phyloP scores from a whole-genome alignment of 1,284 basidiomycete species.

The Xerocomus minutiporus region DNA sequence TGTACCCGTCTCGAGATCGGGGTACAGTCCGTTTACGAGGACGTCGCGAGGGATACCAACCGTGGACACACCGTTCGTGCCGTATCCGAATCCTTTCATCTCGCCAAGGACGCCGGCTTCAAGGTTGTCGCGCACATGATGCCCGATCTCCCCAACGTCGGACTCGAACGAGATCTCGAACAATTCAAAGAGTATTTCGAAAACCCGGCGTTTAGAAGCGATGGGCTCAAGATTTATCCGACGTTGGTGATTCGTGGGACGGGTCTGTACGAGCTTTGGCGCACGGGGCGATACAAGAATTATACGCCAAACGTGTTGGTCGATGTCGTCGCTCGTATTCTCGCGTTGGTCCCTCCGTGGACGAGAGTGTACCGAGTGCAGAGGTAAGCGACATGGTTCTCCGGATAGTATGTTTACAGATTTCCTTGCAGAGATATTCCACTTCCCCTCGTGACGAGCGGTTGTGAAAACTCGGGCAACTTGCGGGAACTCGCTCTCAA shows the following conservation, averaged over 20 bases:
- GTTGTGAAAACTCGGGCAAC: constrained; percentile 97
- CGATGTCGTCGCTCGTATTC: constrained; percentile 93
- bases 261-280: constrained; percentile 94
- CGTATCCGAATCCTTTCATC: constrained; percentile 95
- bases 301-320: constrained; percentile 98
- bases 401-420: constrained; percentile 2
- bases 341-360: constrained; percentile 98
- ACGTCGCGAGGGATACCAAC: constrained; percentile 98
- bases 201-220: constrained; percentile 95
- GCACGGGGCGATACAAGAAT: constrained; percentile 96
- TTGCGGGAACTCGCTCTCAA: constrained; percentile 93
- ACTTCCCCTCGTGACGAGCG: constrained; percentile 89
- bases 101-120: constrained; percentile 98
- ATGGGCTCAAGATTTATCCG: constrained; percentile 98
- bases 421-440: constrained; percentile 77
- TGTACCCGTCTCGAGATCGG: constrained; percentile 98
- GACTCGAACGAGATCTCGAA: constrained; percentile 94
- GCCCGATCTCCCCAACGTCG: constrained; percentile 96
- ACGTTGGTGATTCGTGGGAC: constrained; percentile 98
- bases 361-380: constrained; percentile 98
- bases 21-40: constrained; percentile 98
- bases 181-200: constrained; percentile 99
- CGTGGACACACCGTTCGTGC: constrained; percentile 97
- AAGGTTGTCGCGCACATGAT: constrained; percentile 99
- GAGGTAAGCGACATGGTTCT: constrained; percentile 44